Conservation (phyloP, 164 flowering plant species). For the Amborella trichopoda region DNA sequence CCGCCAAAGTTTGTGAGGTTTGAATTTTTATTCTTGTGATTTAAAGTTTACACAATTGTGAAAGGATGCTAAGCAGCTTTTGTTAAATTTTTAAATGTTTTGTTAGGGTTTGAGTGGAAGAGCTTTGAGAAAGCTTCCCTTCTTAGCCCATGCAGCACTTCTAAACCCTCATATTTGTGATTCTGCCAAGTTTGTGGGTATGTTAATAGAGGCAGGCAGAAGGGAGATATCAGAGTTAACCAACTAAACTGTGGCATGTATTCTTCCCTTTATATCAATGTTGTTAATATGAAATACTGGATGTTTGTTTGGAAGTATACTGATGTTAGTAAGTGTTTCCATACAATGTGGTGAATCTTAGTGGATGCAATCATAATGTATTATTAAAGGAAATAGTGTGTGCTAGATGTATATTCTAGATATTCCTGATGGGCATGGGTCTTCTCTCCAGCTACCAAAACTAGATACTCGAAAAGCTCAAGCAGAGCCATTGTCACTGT, state of each 20-base stretch:
- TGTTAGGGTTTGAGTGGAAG: slow-evolving; percentile 90
- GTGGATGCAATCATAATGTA: no score
- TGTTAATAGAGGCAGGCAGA: slow-evolving; percentile 57
- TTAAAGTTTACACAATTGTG: no score
- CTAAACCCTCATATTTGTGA: slow-evolving; percentile 40
- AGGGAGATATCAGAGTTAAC: slow-evolving; percentile 61
- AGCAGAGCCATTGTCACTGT: no score
- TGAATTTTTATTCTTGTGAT: no score
- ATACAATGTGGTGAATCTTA: background rate
- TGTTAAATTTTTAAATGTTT: slow-evolving; percentile 1
- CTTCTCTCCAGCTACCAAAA: no score
- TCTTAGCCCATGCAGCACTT: slow-evolving; percentile 77
- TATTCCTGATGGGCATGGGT: no score
- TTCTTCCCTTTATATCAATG: no score
- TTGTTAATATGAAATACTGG: background rate
- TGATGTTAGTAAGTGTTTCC: background rate
- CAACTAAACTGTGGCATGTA: slow-evolving; percentile 29
- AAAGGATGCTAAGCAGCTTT: background rate
- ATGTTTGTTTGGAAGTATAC: background rate
- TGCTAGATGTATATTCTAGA: no score
- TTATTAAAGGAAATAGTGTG: no score
- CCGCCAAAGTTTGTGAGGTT: slow-evolving; percentile 89
- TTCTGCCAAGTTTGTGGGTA: slow-evolving; percentile 41
- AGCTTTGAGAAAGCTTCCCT: slow-evolving; percentile 90
- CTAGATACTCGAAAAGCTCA: no score